Conservation (phyloP, 108 stramenopile genomes). For the Schizochytrium sp. region DNA sequence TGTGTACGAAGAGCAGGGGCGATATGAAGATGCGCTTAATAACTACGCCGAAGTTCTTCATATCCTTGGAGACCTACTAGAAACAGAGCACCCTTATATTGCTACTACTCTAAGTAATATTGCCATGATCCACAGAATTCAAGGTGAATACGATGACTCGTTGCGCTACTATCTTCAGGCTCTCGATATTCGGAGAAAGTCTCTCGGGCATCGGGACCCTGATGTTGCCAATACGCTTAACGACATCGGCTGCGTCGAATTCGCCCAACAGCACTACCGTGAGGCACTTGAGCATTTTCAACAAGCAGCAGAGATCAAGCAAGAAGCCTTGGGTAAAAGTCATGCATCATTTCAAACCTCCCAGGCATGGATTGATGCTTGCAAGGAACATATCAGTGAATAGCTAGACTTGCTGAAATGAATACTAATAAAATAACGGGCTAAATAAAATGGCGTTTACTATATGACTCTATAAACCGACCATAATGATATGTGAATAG, state of each 20-base stretch:
- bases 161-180: not conserved
- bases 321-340: too few relatives aligned
- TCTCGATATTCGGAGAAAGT: not conserved
- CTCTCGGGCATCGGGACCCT: not conserved
- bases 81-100: not conserved
- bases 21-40: not conserved
- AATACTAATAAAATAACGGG: too few relatives aligned
- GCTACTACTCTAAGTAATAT: not conserved
- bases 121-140: not conserved
- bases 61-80: not conserved
- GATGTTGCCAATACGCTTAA: not conserved
- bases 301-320: too few relatives aligned
- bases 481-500: too few relatives aligned
- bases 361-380: too few relatives aligned
- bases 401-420: too few relatives aligned
- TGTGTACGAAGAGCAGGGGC: not conserved
- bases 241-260: not conserved
- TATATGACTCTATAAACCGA: too few relatives aligned
- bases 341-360: too few relatives aligned
- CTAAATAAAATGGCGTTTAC: too few relatives aligned
- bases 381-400: too few relatives aligned
- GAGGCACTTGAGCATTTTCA: too few relatives aligned
- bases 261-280: too few relatives aligned
- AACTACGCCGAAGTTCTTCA: not conserved
- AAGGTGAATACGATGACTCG: slow-evolving; percentile 7